phyloP scores from a whole-genome alignment of 805 yeast genomes.

The Millerago galiae region DNA sequence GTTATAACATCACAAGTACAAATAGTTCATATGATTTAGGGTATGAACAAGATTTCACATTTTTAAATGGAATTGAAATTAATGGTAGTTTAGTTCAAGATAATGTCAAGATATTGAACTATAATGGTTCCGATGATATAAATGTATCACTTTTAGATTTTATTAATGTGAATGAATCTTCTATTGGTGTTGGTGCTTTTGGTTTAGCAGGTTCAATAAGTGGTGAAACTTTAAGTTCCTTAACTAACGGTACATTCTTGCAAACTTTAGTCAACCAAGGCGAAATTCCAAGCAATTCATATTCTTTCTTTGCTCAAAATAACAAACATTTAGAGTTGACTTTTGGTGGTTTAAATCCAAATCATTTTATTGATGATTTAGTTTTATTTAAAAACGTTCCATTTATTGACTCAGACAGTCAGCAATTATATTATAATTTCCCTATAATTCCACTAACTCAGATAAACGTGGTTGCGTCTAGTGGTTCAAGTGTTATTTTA shows the following conservation, averaged over 20 bases:
- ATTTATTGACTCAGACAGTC: conserved; percentile 18
- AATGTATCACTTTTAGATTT: conserved; percentile 28
- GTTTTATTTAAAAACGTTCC: conserved; percentile 46
- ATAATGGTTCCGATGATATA: conserved; percentile 2
- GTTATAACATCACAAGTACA: conserved; percentile 8
- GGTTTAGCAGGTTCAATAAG: conserved; percentile 35
- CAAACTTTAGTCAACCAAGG: conserved; percentile 25
- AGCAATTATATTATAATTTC: conserved; percentile 24
- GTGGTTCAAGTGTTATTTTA: conserved; percentile 23
- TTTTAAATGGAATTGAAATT: conserved; percentile 12
- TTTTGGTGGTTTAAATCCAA: conserved; percentile 53
- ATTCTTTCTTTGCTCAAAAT: conserved; percentile 33
- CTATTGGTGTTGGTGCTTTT: conserved; percentile 35
- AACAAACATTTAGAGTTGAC: conserved; percentile 32
- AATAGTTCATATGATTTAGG: neutral
- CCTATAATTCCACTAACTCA: conserved; percentile 44
- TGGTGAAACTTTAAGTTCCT: neutral
- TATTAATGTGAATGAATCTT: conserved; percentile 31
- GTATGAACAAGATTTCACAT: neutral
- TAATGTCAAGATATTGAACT: conserved; percentile 1
- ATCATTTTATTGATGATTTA: conserved; percentile 39
- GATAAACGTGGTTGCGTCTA: conserved; percentile 35
- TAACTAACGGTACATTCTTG: conserved; percentile 23
- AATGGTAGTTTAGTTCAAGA: conserved; percentile 19
- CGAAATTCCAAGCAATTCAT: conserved; percentile 33